Evolutionary conservation across 768 basidiomycete species (phyloP).

Genomic region (Pleurotus ostreatus): DNA sequence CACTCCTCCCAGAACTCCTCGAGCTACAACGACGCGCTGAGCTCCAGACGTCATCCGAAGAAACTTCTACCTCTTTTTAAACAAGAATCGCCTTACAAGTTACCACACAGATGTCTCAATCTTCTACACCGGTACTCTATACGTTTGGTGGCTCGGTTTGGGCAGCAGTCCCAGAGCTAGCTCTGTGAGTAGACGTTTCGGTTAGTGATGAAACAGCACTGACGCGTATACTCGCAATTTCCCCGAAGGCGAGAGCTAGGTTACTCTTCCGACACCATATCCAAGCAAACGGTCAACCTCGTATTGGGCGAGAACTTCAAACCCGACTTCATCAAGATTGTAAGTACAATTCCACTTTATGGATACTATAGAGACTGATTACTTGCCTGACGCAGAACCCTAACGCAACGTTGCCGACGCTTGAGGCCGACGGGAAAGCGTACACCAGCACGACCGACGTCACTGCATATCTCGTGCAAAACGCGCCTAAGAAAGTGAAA

Average conservation of each 20-base stretch:
- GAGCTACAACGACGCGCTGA: too few relatives aligned
- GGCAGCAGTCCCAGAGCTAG: constrained; percentile 23
- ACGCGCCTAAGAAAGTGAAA: constrained; percentile 32
- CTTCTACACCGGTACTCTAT: constrained; percentile 20
- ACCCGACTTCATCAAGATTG: constrained; percentile 39
- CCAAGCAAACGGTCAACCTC: constrained; percentile 34
- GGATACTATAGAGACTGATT: neutral
- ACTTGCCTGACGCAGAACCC: constrained; percentile 30
- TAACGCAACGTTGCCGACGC: constrained; percentile 38
- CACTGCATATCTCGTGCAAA: constrained; percentile 33
- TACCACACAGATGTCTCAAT: neutral
- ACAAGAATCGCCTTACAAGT: neutral
- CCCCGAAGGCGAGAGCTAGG: constrained; percentile 32
- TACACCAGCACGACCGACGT: constrained; percentile 39
- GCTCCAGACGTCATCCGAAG: too few relatives aligned
- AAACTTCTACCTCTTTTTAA: too few relatives aligned
- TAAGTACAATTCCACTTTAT: constrained; percentile 12
- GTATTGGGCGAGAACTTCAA: constrained; percentile 44
- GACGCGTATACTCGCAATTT: neutral
- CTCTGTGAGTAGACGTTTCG: constrained; percentile 13
- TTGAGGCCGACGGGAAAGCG: constrained; percentile 28
- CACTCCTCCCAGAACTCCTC: neutral
- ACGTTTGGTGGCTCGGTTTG: constrained; percentile 22
- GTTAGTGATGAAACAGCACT: too few relatives aligned
- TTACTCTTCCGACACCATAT: constrained; percentile 30